Percentiles rank a stretch among this genome's conserved stretches.
Evolutionary conservation across 2,329 filamentous ascomycete genomes (phyloP).

Genomic region (Diaporthe ilicicola): DNA sequence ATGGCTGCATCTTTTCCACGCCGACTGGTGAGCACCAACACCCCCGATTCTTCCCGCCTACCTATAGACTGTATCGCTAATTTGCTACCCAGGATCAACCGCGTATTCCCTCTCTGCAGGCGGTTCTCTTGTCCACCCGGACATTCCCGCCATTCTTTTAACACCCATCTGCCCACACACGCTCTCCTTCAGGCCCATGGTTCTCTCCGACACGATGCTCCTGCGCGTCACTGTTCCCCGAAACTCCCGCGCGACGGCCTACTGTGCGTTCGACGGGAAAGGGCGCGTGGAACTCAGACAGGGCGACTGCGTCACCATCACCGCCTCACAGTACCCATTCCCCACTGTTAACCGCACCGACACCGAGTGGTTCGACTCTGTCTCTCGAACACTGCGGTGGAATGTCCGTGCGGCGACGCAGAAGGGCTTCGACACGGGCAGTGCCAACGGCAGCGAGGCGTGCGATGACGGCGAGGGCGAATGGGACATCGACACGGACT

Average conservation of each 20-base stretch:
- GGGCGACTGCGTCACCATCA: slow-evolving; percentile 95
- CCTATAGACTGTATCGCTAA: slow-evolving; percentile 25
- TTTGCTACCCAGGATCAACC: slow-evolving; percentile 70
- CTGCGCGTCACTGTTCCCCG: slow-evolving; percentile 87
- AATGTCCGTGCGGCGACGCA: slow-evolving; percentile 92
- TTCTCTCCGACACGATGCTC: slow-evolving; percentile 92
- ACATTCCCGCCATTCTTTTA: slow-evolving; percentile 94
- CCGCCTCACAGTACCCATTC: slow-evolving; percentile 95
- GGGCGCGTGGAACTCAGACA: slow-evolving; percentile 91
- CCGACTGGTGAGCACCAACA: slow-evolving; percentile 71
- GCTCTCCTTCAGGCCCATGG: slow-evolving; percentile 96
- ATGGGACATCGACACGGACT: slow-evolving; percentile 97
- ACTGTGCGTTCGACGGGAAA: slow-evolving; percentile 98
- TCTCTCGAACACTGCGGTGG: slow-evolving; percentile 91
- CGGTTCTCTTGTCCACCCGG: slow-evolving; percentile 93
- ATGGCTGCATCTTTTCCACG: slow-evolving; percentile 97
- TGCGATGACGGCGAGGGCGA: slow-evolving; percentile 69
- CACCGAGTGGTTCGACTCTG: slow-evolving; percentile 96
- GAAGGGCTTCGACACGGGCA: slow-evolving; percentile 78
- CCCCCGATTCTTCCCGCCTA: background rate
- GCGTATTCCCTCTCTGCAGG: slow-evolving; percentile 97
- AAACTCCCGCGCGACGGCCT: slow-evolving; percentile 88
- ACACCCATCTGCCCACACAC: slow-evolving; percentile 98
- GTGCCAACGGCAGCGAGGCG: slow-evolving; percentile 43
- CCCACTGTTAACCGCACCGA: slow-evolving; percentile 91